Base-by-base conservation (phyloP, 2,329 filamentous ascomycete genomes). In the Paraconiothyrium sp. region DNA sequence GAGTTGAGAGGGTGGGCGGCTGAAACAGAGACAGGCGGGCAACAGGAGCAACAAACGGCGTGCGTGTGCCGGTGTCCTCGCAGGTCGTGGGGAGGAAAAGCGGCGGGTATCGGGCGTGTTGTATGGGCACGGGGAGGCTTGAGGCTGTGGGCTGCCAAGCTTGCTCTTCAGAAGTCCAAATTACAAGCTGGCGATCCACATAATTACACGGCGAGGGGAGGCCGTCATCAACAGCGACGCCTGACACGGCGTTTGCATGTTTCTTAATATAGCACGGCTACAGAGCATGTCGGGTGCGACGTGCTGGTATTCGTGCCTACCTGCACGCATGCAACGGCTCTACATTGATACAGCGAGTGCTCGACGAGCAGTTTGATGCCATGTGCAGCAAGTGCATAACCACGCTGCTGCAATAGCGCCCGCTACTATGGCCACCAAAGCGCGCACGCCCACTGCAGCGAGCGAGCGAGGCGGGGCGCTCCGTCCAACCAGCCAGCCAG, bases 21-120 rank as follows among this genome's bases (percentile, higher is more conserved):
- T 70, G 69, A 70, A 71, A 71, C 72, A 68, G 71, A 57, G 63
- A 57, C 65, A 66, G 66, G 67, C 27, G 56, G 50, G 34, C 52
- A 43, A 24, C 22, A 30, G 54, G n/a, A 30, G 43, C 43, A 44
- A 30, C 24, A 34, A 35, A 34, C 27, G 58, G 54, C 44, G 57
- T 39, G 41, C 20, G 24, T 30, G 24, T n/a, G 44, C 20, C 44
- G 41, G 8, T 9, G 13, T 16, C 6, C 20, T 52, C 16, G 58
- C 46, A 37, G 62, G 43, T 24, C 32, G 49, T 43, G 22, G 51
- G 34, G 35, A 49, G 54, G 57, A 39, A 44, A 49, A 41, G 54
- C 57, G 16, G 46, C 34, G 55, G 52, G 44, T 52, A 44, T 46
- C 43, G 57, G 43, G 44, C 11, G 48, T 56, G 52, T 52, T 57